Percentiles rank a stretch among this genome's conserved stretches.
These are phyloP conservation scores for Aspergillus ochraceus DNA, from an alignment of 2,329 filamentous ascomycete species.

Conservation along the genomic window DNA sequence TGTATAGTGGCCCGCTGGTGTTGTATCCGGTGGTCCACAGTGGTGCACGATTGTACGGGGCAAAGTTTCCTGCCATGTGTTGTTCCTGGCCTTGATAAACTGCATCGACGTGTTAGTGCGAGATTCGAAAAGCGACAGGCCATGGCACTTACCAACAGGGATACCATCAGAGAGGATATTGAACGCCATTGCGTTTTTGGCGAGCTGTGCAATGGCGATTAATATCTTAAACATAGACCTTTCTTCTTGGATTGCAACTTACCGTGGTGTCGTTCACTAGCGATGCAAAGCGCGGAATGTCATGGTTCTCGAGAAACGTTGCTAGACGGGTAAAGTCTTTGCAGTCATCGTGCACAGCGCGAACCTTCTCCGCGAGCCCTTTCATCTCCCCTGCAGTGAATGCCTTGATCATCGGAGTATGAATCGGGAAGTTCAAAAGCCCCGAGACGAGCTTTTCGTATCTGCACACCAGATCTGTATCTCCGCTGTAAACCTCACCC, in stretches of 20 bases:
- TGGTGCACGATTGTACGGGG: slow-evolving; percentile 54
- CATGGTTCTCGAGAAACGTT: slow-evolving; percentile 61
- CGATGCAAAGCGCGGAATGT: slow-evolving; percentile 55
- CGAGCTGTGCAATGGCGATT: neutral
- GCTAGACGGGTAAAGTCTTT: slow-evolving; percentile 49
- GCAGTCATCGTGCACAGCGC: slow-evolving; percentile 28
- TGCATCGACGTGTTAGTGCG: slow-evolving; percentile 50
- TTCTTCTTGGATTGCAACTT: neutral
- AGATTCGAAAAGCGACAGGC: neutral
- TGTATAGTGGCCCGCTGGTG: slow-evolving; percentile 39
- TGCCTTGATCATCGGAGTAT: slow-evolving; percentile 31
- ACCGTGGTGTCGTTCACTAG: slow-evolving; percentile 35
- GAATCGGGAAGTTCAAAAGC: slow-evolving; percentile 36
- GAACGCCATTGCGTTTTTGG: neutral
- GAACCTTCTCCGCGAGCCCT: slow-evolving; percentile 25
- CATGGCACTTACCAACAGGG: neutral
- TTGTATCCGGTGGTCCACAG: slow-evolving; percentile 50
- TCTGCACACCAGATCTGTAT: neutral
- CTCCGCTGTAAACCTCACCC: neutral
- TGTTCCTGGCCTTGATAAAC: slow-evolving; percentile 67
- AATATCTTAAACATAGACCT: neutral
- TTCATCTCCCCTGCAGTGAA: slow-evolving; percentile 33
- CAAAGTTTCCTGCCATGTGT: slow-evolving; percentile 51
- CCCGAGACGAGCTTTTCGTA: neutral
- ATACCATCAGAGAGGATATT: neutral